These are phyloP conservation scores for Alloascoidea hylecoeti DNA, from an alignment of 805 yeast genomes.

Conservation along the genomic window DNA sequence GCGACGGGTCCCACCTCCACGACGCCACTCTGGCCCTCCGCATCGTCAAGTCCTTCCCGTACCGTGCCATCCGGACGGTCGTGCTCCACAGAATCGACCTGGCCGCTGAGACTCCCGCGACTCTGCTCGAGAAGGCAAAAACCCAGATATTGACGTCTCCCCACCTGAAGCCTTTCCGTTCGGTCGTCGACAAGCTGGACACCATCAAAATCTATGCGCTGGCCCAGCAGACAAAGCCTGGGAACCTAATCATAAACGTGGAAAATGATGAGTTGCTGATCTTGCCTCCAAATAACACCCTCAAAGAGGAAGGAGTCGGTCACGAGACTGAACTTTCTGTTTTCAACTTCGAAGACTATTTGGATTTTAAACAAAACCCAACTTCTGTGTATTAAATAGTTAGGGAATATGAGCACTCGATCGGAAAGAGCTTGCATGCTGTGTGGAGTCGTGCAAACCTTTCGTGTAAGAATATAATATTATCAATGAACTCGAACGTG, in stretches of 20 bases:
- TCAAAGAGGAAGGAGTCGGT: constrained; percentile 30
- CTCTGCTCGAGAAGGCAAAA: no score
- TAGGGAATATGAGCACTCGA: constrained; percentile 33
- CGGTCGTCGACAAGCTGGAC: no score
- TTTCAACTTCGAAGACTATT: constrained; percentile 45
- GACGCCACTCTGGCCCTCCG: no score
- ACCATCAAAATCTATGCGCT: constrained; percentile 62
- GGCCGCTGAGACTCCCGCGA: no score
- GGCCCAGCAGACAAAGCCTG: constrained; percentile 74
- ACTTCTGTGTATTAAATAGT: constrained; percentile 66
- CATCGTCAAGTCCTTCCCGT: no score
- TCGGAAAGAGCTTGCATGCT: constrained; percentile 94
- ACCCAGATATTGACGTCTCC: no score
- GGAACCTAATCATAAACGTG: constrained; percentile 65
- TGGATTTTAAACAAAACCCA: constrained; percentile 49
- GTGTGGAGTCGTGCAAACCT: constrained; percentile 84
- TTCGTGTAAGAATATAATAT: constrained; percentile 28
- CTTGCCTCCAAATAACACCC: constrained; percentile 19
- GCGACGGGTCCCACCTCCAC: no score
- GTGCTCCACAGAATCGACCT: no score
- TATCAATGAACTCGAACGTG: neutral
- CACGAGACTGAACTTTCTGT: constrained; percentile 72
- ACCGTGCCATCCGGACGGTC: no score
- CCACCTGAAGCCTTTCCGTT: no score
- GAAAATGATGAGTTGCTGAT: constrained; percentile 57